These are phyloP conservation scores for Termitomyces sp. DNA, from an alignment of 768 basidiomycete genomes.

Conservation along the genomic window DNA sequence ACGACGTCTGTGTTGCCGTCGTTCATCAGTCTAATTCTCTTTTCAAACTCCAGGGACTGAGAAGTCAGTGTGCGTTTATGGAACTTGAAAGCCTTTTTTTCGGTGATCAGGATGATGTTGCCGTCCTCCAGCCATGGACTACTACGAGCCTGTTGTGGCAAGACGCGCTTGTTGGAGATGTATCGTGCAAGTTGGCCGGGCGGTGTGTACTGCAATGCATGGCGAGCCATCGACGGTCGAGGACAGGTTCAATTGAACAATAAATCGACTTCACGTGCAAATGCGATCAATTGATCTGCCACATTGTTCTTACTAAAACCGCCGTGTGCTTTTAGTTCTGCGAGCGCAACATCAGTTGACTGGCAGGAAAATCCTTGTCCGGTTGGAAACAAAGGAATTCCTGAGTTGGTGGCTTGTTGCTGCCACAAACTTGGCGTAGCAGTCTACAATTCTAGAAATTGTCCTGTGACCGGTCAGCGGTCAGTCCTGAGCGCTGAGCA, in stretches of 20 bases:
- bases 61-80: constrained; percentile 4
- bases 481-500: no score
- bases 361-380: no score
- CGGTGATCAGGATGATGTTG: constrained; percentile 12
- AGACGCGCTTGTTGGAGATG: neutral
- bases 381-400: no score
- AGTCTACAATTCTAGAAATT: no score
- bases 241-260: neutral
- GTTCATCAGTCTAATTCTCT: constrained; percentile 5
- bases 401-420: no score
- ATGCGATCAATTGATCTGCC: neutral
- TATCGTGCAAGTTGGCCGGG: constrained; percentile 2
- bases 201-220: neutral
- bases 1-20: constrained; percentile 13
- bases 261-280: neutral
- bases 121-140: constrained; percentile 8
- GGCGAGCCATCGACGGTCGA: neutral
- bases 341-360: no score
- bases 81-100: constrained; percentile 8
- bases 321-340: no score
- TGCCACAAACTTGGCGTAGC: no score
- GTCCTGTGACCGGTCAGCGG: no score
- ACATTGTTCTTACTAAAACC: no score
- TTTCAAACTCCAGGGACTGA: neutral
- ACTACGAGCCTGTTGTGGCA: constrained; percentile 12